Base-by-base conservation (phyloP, 2,329 filamentous ascomycete genomes). In the Juglanconis juglandina region DNA sequence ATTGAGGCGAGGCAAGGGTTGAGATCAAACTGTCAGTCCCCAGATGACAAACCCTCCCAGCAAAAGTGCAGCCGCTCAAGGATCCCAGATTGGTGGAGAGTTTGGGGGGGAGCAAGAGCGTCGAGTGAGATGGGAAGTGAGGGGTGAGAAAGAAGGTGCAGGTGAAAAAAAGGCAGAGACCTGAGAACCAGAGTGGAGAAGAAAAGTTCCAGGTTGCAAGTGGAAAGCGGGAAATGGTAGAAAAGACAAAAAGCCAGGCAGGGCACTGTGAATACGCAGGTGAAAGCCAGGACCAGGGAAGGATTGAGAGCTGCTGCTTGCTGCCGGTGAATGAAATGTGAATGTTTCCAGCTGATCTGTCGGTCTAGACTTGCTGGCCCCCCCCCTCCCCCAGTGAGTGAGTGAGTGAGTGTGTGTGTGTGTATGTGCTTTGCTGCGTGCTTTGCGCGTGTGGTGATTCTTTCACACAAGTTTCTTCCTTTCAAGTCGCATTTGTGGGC, bases 191-290 rank as follows among this genome's bases (percentile, higher is more conserved):
- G 32, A 17, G 24, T 35, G 42, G 35, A 30, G 41, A 32, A 32
- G n/a, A 41, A 47, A 30, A 55, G 42, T 24, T 47, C n/a, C 44
- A 35, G 33, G n/a, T n/a, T 33, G 34, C 34, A 51, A n/a, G 8
- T 5, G 52, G 39, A 47, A 24, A 30, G 32, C 1, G 13, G 8
- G 34, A 37, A 35, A 32, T 4, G 9, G 6, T 4, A 9, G 39
- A n/a, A 50, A 49, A 30, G 30, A 39, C 49, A 39, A 41, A 49
- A 9, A 33, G 24, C 24, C 24, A 24, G 24, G 24, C 60, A 62
- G 63, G 61, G 63, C 64, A 65, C 53, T 24, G 24, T 24, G 24
- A 24, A 24, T 24, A 2, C 24, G 24, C 24, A 60, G 46, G 52
- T 56, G 47, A 51, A 50, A 53, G 48, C 50, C 52, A 60, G 46